Conservation (phyloP, 2,329 filamentous ascomycete genomes). For the Penicillium sp. region DNA sequence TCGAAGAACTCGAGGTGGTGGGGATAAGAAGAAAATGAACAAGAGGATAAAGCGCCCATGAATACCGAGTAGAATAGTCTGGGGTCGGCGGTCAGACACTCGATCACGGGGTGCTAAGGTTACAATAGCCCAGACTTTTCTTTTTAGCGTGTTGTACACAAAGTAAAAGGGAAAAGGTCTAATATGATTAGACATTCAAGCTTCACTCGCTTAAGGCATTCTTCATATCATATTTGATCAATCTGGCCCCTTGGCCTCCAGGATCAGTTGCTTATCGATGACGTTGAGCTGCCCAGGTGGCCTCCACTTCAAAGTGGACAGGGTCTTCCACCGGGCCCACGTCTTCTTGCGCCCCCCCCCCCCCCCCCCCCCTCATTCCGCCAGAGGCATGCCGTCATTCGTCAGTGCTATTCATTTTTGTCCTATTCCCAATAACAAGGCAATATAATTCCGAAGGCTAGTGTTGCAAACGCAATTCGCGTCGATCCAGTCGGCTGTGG, state of each 20-base stretch:
- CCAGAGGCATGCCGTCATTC: not conserved
- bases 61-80: not conserved
- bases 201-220: not conserved
- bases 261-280: not conserved
- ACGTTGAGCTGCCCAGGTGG: not conserved
- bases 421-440: not conserved
- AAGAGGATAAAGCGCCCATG: not conserved
- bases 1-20: not conserved
- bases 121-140: not conserved
- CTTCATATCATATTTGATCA: not conserved
- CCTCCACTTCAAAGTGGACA: not conserved
- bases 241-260: not conserved
- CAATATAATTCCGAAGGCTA: not conserved
- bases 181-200: not conserved
- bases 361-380: not conserved
- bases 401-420: constrained; percentile 3
- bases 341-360: not conserved
- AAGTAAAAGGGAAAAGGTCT: not conserved
- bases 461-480: not conserved
- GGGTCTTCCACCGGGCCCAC: not conserved
- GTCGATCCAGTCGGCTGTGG: constrained; percentile 8
- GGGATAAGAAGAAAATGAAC: not conserved
- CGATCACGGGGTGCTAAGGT: constrained; percentile 17
- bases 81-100: constrained; percentile 10
- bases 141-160: not conserved